Evolutionary conservation across 2,329 filamentous ascomycete genomes (phyloP).

Genomic region (Microthyrium microscopicum): DNA sequence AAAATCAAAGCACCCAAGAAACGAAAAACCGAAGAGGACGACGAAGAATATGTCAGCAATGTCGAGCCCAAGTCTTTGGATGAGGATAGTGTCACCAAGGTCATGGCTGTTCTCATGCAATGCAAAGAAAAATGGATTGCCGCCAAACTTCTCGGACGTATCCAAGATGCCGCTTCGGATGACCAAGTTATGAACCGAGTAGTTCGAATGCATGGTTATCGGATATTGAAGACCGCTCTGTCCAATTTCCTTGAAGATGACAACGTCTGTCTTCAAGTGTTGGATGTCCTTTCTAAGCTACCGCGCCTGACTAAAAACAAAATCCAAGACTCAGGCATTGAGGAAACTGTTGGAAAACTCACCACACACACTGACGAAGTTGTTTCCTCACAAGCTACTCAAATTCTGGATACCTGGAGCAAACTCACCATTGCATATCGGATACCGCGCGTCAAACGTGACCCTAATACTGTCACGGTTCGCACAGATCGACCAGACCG

Average conservation of each 20-base stretch:
- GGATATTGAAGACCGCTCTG: constrained; percentile 77
- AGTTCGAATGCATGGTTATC: constrained; percentile 92
- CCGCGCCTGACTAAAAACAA: constrained; percentile 91
- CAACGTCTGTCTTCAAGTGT: constrained; percentile 75
- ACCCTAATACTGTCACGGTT: constrained; percentile 48
- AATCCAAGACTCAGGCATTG: constrained; percentile 90
- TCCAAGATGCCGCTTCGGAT: constrained; percentile 63
- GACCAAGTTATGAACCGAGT: constrained; percentile 76
- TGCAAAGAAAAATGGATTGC: constrained; percentile 99
- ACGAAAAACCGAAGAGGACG: constrained; percentile 76
- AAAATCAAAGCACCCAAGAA: constrained; percentile 63
- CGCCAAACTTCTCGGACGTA: constrained; percentile 79
- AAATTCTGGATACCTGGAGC: constrained; percentile 69
- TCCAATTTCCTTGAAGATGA: constrained; percentile 75
- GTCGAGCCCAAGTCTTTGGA: constrained; percentile 64
- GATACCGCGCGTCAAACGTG: constrained; percentile 78
- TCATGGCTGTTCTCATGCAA: constrained; percentile 93
- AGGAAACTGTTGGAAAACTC: constrained; percentile 58
- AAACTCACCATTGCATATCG: constrained; percentile 82
- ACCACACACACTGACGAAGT: constrained; percentile 52
- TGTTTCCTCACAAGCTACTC: constrained; percentile 53
- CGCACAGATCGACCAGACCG: constrained; percentile 43
- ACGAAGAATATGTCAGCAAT: constrained; percentile 90
- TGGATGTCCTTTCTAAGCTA: constrained; percentile 77
- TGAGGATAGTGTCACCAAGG: constrained; percentile 73